These are phyloP conservation scores for Ganoderma meredithae DNA, from an alignment of 1,284 basidiomycete species.

Conservation along the genomic window DNA sequence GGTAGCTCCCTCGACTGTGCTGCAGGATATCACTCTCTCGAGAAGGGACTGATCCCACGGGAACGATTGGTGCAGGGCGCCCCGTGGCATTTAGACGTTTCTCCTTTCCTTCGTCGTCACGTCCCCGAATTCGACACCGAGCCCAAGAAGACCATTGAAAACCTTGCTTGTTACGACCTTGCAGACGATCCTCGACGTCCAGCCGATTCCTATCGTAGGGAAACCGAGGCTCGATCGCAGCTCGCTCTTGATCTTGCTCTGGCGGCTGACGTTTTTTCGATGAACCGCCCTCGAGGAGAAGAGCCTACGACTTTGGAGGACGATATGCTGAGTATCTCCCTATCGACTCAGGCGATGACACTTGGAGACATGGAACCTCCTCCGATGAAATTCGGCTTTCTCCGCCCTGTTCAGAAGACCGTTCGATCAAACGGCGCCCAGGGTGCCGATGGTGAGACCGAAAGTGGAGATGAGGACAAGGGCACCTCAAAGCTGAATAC, in stretches of 20 bases:
- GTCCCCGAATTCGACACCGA: conserved; percentile 48
- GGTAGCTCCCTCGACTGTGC: conserved; percentile 56
- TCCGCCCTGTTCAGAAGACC: conserved; percentile 54
- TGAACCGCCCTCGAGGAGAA: conserved; percentile 38
- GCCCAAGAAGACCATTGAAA: conserved; percentile 44
- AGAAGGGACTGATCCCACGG: conserved; percentile 53
- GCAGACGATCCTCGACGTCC: conserved; percentile 46
- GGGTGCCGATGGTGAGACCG: conserved; percentile 41
- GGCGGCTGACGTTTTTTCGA: conserved; percentile 63
- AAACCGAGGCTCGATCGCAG: conserved; percentile 64
- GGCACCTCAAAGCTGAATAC: conserved; percentile 23
- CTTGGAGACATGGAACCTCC: conserved; percentile 58
- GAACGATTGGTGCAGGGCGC: conserved; percentile 49
- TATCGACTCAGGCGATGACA: conserved; percentile 60
- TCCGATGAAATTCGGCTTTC: conserved; percentile 63
- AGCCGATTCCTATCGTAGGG: conserved; percentile 50
- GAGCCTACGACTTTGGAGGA: conserved; percentile 41
- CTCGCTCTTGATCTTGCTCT: conserved; percentile 69
- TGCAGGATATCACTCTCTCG: conserved; percentile 59
- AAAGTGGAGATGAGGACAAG: conserved; percentile 5
- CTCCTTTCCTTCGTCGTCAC: conserved; percentile 50
- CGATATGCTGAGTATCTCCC: conserved; percentile 46
- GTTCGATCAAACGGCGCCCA: neutral
- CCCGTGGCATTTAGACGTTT: conserved; percentile 61
- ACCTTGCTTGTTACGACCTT: conserved; percentile 53